Evolutionary conservation across 2,329 filamentous ascomycete species (phyloP).

Genomic region (Diplocarpon rosae): DNA sequence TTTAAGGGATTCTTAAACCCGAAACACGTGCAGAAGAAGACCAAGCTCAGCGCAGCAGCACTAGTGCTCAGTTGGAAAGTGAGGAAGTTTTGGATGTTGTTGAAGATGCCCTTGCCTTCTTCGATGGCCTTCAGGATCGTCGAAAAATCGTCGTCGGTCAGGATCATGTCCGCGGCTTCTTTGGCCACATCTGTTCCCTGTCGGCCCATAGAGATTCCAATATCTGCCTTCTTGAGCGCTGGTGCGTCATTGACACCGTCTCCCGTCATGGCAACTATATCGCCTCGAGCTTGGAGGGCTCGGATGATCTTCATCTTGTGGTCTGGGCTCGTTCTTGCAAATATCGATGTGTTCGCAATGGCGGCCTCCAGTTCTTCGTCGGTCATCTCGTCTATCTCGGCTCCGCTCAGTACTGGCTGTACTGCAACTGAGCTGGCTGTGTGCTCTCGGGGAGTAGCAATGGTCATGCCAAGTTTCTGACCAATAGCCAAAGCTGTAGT

Average conservation of each 20-base stretch:
- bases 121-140: slow-evolving; percentile 93
- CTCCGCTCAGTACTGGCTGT: slow-evolving; percentile 68
- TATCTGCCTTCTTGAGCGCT: slow-evolving; percentile 92
- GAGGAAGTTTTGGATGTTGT: slow-evolving; percentile 98
- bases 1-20: slow-evolving; percentile 94
- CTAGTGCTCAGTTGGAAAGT: slow-evolving; percentile 98
- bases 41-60: slow-evolving; percentile 81
- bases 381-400: slow-evolving; percentile 88
- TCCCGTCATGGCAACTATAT: slow-evolving; percentile 98
- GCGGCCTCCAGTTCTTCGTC: slow-evolving; percentile 74
- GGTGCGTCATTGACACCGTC: slow-evolving; percentile 98
- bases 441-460: slow-evolving; percentile 45
- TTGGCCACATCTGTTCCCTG: slow-evolving; percentile 96
- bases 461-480: slow-evolving; percentile 86
- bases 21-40: slow-evolving; percentile 83
- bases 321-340: slow-evolving; percentile 90
- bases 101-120: slow-evolving; percentile 98
- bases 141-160: slow-evolving; percentile 81
- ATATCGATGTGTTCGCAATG: slow-evolving; percentile 83
- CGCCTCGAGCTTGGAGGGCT: slow-evolving; percentile 81
- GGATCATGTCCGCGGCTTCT: slow-evolving; percentile 87
- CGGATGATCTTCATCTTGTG: slow-evolving; percentile 97
- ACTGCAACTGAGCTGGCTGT: slow-evolving; percentile 46
- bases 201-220: slow-evolving; percentile 93
- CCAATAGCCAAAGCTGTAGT: slow-evolving; percentile 91